Evolutionary conservation across 2,329 filamentous ascomycete species (phyloP), one percentile per base, ranked within the genome.

Genomic region (Pseudogymnoascus sp.): DNA sequence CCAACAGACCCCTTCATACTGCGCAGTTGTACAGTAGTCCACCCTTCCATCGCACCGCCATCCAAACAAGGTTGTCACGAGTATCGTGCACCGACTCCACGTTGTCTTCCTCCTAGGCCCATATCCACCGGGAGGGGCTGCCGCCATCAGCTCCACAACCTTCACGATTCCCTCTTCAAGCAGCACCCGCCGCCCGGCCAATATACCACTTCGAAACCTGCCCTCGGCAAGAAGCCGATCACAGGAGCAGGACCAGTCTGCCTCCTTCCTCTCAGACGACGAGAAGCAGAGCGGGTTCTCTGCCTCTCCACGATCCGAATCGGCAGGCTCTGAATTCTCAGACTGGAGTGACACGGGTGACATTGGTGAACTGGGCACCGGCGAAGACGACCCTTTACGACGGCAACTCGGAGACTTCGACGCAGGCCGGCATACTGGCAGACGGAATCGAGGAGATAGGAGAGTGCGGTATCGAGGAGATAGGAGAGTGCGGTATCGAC

Each of bases 301-400:
- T 72, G 75, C 77, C 69, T 75, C 75, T 73, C 82, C 80, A 69
- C 85, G 83, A 72, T 83, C 46, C 82, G 81, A 80, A 63, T 85
- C 84, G 67, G 79, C 75, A 65, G 81, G 81, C 75, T 89, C 86
- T 65, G 85, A 88, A 71, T 90, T 90, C 76, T 91, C 88, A 64
- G 86, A 90, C 70, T 97, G 91, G 92, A 93, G 90, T 73, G 92
- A 97, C 76, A 96, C 93, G 49, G 93, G 92, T 73, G 95, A 97
- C 77, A 85, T 97, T 71, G 91, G 91, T 72, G 93, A 97, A 79
- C 93, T 96, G 82, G 82, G 93, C 70, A 89, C 85, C 72, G 88
- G 90, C 80, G 86, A 87, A 72, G 86, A 93, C 77, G 91, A 96
- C 75, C 90, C 91, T 65, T 82, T 96, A 69, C 87, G 85, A 69